Conservation (phyloP, 495 filamentous ascomycete species). For the Neurospora terricola region DNA sequence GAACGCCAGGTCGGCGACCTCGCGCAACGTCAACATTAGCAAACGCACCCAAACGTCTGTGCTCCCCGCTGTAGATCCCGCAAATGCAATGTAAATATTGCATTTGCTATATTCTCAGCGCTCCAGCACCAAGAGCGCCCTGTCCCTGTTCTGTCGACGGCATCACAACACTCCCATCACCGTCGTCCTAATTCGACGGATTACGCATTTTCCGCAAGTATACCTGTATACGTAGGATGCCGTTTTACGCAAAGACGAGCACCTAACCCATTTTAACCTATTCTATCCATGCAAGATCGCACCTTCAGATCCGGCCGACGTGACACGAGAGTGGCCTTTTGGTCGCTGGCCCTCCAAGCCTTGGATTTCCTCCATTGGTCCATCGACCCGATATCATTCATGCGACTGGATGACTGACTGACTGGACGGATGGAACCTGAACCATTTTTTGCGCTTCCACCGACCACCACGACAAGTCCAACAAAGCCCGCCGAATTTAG, state of each 20-base stretch:
- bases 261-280: neutral
- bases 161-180: neutral
- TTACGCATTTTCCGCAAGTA: neutral
- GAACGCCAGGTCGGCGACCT: constrained; percentile 16
- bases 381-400: neutral
- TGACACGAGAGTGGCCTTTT: neutral
- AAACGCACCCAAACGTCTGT: constrained; percentile 1
- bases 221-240: neutral
- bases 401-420: neutral
- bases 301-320: neutral
- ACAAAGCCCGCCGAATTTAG: neutral
- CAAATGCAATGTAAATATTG: neutral
- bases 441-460: neutral
- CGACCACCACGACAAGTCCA: neutral
- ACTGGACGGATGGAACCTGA: neutral
- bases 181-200: neutral
- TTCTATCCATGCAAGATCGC: neutral
- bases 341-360: neutral
- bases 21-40: constrained; percentile 5
- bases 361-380: neutral
- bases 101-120: neutral
- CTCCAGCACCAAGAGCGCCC: neutral
- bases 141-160: neutral
- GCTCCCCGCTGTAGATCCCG: constrained; percentile 12
- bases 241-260: neutral